Evolutionary conservation across 306 rosid genomes (phyloP).

Genomic region (Cotoneaster glaucophyllus): DNA sequence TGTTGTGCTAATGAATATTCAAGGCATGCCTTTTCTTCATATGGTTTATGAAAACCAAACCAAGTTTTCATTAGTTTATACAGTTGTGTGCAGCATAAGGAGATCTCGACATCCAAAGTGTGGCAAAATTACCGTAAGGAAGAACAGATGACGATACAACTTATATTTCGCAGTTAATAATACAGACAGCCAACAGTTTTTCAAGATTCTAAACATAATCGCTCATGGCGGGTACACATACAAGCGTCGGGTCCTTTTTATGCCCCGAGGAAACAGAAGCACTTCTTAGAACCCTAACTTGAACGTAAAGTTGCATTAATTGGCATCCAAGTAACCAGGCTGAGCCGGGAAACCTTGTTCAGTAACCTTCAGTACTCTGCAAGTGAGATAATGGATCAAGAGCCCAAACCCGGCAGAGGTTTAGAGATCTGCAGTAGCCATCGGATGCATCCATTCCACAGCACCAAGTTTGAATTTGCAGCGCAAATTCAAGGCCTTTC

Average conservation of each 20-base stretch:
- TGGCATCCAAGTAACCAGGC: neutral
- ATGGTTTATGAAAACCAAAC: too few species aligned
- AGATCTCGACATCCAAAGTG: neutral
- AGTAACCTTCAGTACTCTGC: neutral
- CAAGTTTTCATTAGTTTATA: too few species aligned
- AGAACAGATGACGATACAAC: neutral
- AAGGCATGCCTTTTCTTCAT: too few species aligned
- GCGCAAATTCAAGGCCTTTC: neutral
- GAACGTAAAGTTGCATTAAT: neutral
- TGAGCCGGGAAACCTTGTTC: neutral
- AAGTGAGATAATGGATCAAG: neutral
- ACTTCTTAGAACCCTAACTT: neutral
- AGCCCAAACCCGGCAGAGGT: neutral
- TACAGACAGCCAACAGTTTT: neutral
- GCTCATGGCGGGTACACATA: neutral
- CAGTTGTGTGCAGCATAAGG: too few species aligned
- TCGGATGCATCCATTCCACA: conserved; percentile 4
- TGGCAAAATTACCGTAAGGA: too few species aligned
- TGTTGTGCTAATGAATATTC: too few species aligned
- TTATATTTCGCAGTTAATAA: neutral
- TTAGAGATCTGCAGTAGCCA: neutral
- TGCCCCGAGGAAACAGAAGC: neutral
- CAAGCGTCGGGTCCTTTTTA: neutral
- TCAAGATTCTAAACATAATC: neutral
- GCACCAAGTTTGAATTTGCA: neutral